These are phyloP conservation scores for Coemansia sp. DNA, from an alignment of 192 early-diverging fungal species.

Conservation along the genomic window DNA sequence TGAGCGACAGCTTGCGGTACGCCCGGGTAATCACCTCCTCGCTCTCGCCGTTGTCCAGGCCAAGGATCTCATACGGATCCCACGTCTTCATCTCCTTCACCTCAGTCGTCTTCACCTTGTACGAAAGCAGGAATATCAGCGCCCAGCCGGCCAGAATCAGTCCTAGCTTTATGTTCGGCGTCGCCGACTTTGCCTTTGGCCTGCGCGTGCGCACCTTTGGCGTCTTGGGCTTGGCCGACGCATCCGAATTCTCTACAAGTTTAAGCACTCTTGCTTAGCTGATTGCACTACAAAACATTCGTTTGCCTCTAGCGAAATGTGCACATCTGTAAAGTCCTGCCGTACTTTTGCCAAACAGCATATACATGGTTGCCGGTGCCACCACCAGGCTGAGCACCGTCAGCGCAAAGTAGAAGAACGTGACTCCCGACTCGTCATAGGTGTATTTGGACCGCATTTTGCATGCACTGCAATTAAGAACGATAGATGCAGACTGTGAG, in stretches of 20 bases:
- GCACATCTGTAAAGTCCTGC: background rate
- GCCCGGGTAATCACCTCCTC: slow-evolving; percentile 64
- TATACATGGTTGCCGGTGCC: slow-evolving; percentile 68
- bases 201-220: slow-evolving; percentile 39
- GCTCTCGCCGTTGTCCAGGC: slow-evolving; percentile 59
- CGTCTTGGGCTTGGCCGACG: slow-evolving; percentile 41
- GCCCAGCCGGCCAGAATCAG: slow-evolving; percentile 44
- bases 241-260: slow-evolving; percentile 18
- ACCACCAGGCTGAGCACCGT: slow-evolving; percentile 80
- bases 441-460: slow-evolving; percentile 74
- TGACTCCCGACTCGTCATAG: slow-evolving; percentile 93
- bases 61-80: slow-evolving; percentile 95
- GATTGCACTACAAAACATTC: background rate
- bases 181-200: slow-evolving; percentile 24
- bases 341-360: slow-evolving; percentile 44
- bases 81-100: slow-evolving; percentile 68
- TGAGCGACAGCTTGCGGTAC: slow-evolving; percentile 68
- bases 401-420: slow-evolving; percentile 92
- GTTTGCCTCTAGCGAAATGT: no score
- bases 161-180: slow-evolving; percentile 30
- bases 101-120: slow-evolving; percentile 57
- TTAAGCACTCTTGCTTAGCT: background rate
- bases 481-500: slow-evolving; percentile 1
- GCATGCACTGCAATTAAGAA: slow-evolving; percentile 13
- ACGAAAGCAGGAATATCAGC: slow-evolving; percentile 46